Conservation (phyloP, 768 basidiomycete species). For the Lentinus tigrinus region DNA sequence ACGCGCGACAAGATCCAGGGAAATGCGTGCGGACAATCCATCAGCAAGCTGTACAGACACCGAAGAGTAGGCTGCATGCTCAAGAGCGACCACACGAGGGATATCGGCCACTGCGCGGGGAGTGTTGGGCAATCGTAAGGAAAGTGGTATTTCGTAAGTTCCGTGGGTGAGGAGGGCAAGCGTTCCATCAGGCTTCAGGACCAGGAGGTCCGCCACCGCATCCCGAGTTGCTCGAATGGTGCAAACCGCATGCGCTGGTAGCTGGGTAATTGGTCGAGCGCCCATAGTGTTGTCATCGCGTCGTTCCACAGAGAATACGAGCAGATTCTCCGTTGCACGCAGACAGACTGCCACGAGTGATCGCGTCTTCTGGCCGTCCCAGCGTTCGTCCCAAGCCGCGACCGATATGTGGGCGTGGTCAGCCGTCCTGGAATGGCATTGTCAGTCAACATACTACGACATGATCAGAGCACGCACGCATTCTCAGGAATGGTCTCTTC, state of each 20-base stretch:
- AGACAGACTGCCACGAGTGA: constrained; percentile 57
- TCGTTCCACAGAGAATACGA: constrained; percentile 49
- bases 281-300: constrained; percentile 42
- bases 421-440: constrained; percentile 10
- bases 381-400: constrained; percentile 64
- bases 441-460: not conserved
- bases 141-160: constrained; percentile 33
- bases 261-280: constrained; percentile 36
- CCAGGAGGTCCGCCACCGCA: constrained; percentile 65
- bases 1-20: constrained; percentile 55
- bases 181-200: constrained; percentile 54
- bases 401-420: constrained; percentile 51
- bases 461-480: constrained; percentile 43
- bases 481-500: constrained; percentile 44
- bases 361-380: constrained; percentile 51
- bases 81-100: constrained; percentile 39
- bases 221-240: constrained; percentile 64
- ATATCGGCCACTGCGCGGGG: not conserved
- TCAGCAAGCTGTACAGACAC: constrained; percentile 55
- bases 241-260: constrained; percentile 50
- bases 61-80: constrained; percentile 49
- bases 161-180: constrained; percentile 67
- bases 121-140: not conserved
- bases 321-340: constrained; percentile 42
- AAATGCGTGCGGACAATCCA: constrained; percentile 43